Percentiles rank a stretch among this genome's conserved stretches.
Evolutionary conservation across 2,329 filamentous ascomycete species (phyloP).

Genomic region (Pyricularia grisea): DNA sequence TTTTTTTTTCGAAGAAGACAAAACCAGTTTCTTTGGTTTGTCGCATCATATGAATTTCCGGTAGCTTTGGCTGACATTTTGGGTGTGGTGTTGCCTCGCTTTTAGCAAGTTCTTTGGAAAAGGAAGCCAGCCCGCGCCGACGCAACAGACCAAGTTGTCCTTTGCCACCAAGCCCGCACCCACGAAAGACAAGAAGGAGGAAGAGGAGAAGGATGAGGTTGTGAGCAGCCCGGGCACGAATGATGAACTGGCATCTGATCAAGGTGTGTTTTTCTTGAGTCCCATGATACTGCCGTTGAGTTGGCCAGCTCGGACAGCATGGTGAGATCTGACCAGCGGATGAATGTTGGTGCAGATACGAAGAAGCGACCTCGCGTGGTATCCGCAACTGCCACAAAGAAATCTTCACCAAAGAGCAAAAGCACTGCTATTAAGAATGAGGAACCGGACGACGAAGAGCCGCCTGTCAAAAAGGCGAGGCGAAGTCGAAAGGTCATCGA

Average conservation of each 20-base stretch:
- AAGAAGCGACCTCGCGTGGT: slow-evolving; percentile 35
- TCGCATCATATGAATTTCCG: background rate
- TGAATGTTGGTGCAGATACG: slow-evolving; percentile 20
- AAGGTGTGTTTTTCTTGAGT: slow-evolving; percentile 21
- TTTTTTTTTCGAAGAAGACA: background rate
- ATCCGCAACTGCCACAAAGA: slow-evolving; percentile 6
- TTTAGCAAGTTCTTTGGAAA: slow-evolving; percentile 77
- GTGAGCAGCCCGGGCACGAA: slow-evolving; percentile 14
- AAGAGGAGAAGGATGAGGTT: background rate
- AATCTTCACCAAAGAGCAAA: slow-evolving; percentile 10
- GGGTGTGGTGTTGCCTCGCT: slow-evolving; percentile 1
- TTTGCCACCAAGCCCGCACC: slow-evolving; percentile 51
- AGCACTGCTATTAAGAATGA: slow-evolving; percentile 17
- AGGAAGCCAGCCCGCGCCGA: slow-evolving; percentile 46
- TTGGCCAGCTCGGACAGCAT: background rate
- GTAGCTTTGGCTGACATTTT: background rate
- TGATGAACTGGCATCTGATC: slow-evolving; percentile 27
- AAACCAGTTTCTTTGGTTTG: background rate
- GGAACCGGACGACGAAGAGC: slow-evolving; percentile 45
- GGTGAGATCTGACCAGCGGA: background rate
- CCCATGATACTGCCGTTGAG: background rate
- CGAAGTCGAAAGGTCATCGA: slow-evolving; percentile 37
- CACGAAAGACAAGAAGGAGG: slow-evolving; percentile 11
- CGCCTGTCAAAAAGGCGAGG: slow-evolving; percentile 48
- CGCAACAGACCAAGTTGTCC: slow-evolving; percentile 69